Evolutionary conservation across 495 filamentous ascomycete species (phyloP).

Genomic region (Xylaria nigripes): DNA sequence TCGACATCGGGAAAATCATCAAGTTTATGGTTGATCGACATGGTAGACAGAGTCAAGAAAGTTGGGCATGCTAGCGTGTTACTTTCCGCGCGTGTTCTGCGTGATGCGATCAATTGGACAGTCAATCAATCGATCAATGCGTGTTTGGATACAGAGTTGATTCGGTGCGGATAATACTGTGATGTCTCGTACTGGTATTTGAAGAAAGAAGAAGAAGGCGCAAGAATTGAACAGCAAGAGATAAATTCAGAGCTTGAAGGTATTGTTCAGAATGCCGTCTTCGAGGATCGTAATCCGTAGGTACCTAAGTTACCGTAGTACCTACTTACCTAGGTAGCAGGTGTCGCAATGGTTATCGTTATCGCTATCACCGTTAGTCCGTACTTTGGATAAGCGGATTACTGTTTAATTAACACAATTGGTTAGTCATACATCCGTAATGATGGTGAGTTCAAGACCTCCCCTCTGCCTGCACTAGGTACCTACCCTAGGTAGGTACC

Average conservation of each 20-base stretch:
- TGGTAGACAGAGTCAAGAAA: constrained; percentile 13
- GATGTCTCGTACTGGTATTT: background rate
- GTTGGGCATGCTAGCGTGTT: background rate
- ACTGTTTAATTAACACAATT: too few species aligned
- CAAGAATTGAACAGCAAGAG: background rate
- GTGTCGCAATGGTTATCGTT: too few species aligned
- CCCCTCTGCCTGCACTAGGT: too few species aligned
- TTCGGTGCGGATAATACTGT: background rate
- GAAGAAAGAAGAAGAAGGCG: background rate
- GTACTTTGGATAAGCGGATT: too few species aligned
- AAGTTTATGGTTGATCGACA: constrained; percentile 37
- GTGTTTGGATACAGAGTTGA: background rate
- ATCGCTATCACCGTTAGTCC: background rate
- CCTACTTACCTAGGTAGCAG: too few species aligned
- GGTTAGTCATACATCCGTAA: too few species aligned
- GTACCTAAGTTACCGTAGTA: background rate
- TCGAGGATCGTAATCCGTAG: background rate
- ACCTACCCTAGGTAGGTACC: too few species aligned
- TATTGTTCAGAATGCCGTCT: too few species aligned
- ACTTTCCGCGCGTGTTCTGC: background rate
- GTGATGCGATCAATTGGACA: background rate
- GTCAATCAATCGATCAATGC: background rate
- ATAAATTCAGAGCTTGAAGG: background rate
- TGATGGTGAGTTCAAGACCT: too few species aligned
- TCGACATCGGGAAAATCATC: constrained; percentile 73